Percentiles rank a stretch among this genome's conserved stretches.
phyloP scores from a whole-genome alignment of 2,329 filamentous ascomycete genomes.

The Myriosclerotinia curreyana region DNA sequence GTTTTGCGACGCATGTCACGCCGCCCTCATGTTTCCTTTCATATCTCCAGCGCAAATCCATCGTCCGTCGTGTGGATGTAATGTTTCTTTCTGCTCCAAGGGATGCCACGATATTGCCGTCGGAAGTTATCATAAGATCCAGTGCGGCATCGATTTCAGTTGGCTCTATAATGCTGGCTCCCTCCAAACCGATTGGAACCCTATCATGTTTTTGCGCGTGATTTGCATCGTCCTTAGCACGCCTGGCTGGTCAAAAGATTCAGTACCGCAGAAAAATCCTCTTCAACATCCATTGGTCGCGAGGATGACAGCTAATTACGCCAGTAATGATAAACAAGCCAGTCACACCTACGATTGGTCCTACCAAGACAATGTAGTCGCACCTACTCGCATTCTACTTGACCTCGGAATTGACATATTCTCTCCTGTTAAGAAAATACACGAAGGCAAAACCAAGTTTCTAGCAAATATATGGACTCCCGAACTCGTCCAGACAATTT shows the following conservation, averaged over 20 bases:
- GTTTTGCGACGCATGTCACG: slow-evolving; percentile 36
- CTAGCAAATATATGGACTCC: slow-evolving; percentile 24
- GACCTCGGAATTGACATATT: slow-evolving; percentile 35
- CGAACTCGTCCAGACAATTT: slow-evolving; percentile 35
- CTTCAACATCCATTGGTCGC: slow-evolving; percentile 31
- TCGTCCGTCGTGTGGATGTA: slow-evolving; percentile 28
- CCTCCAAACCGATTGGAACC: slow-evolving; percentile 24
- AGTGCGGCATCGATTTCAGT: slow-evolving; percentile 32
- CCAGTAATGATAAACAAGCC: slow-evolving; percentile 4
- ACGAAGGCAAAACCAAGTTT: neutral
- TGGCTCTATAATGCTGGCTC: slow-evolving; percentile 28
- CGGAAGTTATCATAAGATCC: slow-evolving; percentile 30
- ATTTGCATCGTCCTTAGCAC: slow-evolving; percentile 31
- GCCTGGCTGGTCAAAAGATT: slow-evolving; percentile 3
- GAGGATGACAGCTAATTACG: slow-evolving; percentile 34
- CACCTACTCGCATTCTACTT: slow-evolving; percentile 30
- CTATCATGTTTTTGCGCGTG: slow-evolving; percentile 31
- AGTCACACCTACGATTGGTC: slow-evolving; percentile 26
- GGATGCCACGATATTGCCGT: slow-evolving; percentile 28
- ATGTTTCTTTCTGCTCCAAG: slow-evolving; percentile 32
- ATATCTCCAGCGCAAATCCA: slow-evolving; percentile 5
- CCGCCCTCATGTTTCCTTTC: slow-evolving; percentile 26
- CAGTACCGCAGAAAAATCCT: slow-evolving; percentile 23
- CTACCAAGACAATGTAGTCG: slow-evolving; percentile 33
- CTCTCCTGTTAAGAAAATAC: neutral